These are phyloP conservation scores for Schoenoplectus triqueter DNA, from an alignment of 202 grass and related monocot genomes.

Conservation along the genomic window DNA sequence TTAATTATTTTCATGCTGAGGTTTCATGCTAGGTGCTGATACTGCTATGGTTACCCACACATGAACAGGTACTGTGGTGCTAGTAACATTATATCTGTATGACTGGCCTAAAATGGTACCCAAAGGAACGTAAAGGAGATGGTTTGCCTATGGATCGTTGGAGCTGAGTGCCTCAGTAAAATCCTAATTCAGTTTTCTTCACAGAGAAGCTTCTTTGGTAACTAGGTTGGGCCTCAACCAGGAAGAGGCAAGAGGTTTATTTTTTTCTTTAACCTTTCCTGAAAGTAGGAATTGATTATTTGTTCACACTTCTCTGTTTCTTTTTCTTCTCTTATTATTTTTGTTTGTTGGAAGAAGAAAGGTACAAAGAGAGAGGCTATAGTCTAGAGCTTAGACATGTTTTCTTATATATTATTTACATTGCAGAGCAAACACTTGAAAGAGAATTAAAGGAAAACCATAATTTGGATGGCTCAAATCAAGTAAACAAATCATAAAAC, in stretches of 20 bases:
- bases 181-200: conserved; percentile 3
- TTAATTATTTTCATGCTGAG: background rate
- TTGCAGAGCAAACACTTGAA: background rate
- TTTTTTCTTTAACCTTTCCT: background rate
- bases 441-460: conserved; percentile 15
- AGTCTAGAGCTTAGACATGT: background rate
- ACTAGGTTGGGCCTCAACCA: background rate
- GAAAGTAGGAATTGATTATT: background rate
- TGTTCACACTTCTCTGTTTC: background rate
- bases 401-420: conserved; percentile 4
- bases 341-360: conserved; percentile 8
- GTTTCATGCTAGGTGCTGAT: background rate
- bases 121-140: background rate
- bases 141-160: background rate
- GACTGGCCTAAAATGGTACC: conserved; percentile 26
- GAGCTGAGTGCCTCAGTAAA: conserved; percentile 20
- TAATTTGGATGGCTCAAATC: conserved; percentile 25
- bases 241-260: conserved; percentile 1
- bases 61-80: background rate
- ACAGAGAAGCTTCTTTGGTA: conserved; percentile 17
- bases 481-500: conserved; percentile 15
- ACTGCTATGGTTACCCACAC: background rate
- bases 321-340: background rate
- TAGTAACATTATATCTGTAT: background rate
- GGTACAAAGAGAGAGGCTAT: background rate